Percentiles rank a stretch among this genome's conserved stretches.
Evolutionary conservation across 768 basidiomycete species (phyloP).

Genomic region (Tephrocybe sp.): DNA sequence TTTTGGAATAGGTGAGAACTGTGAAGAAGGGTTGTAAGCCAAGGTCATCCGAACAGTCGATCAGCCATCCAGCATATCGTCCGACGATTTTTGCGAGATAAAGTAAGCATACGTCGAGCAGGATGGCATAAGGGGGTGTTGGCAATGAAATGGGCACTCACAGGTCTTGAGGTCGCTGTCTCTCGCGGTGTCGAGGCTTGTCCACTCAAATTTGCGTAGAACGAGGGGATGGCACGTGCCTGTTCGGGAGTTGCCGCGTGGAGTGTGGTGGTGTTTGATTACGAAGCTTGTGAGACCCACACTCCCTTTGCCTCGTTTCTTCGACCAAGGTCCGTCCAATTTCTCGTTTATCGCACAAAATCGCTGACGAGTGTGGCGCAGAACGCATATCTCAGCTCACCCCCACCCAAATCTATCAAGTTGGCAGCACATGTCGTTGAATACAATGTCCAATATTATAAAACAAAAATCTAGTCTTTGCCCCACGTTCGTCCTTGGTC

Average conservation of each 20-base stretch:
- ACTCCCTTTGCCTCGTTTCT: conserved; percentile 8
- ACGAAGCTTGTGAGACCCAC: conserved; percentile 12
- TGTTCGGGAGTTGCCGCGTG: conserved; percentile 15
- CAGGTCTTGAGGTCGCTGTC: conserved; percentile 38
- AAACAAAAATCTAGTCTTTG: conserved; percentile 88
- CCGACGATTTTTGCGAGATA: conserved; percentile 8
- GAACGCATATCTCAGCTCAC: conserved; percentile 14
- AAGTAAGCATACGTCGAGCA: conserved; percentile 1
- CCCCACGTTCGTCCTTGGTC: conserved; percentile 69
- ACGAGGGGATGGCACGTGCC: conserved; percentile 11
- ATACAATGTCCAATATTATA: conserved; percentile 65
- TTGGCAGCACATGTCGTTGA: conserved; percentile 85
- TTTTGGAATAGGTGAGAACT: conserved; percentile 20
- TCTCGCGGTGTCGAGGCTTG: conserved; percentile 32
- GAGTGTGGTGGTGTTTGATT: conserved; percentile 12
- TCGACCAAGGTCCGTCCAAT: conserved; percentile 12
- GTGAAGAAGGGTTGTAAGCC: conserved; percentile 19
- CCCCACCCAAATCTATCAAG: conserved; percentile 50
- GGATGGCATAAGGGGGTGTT: background rate
- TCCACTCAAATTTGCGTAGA: conserved; percentile 15
- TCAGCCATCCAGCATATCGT: conserved; percentile 50
- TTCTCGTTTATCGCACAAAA: background rate
- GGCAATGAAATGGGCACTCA: conserved; percentile 27
- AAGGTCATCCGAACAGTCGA: conserved; percentile 38
- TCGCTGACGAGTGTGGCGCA: conserved; percentile 7